Evolutionary conservation across 352 stramenopile species (phyloP).

Genomic region (Pythium plurisporium): DNA sequence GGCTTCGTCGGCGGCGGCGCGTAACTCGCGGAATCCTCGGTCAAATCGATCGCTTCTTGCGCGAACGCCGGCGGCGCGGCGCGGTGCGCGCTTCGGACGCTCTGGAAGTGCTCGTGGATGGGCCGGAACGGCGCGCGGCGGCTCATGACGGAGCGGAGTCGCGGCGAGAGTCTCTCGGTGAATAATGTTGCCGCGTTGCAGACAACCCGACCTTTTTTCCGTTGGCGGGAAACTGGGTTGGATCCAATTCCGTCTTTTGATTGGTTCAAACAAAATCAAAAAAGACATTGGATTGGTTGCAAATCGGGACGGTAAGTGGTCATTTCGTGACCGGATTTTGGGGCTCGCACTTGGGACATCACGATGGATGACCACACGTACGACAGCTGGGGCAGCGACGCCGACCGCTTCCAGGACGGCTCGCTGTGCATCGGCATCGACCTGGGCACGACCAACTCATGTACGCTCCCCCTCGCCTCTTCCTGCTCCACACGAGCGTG

Average conservation of each 20-base stretch:
- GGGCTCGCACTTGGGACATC: not conserved
- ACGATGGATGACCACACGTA: conserved; percentile 39
- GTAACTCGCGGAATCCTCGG: conserved; percentile 36
- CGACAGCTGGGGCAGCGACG: conserved; percentile 72
- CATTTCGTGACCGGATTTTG: not conserved
- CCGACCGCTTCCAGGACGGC: conserved; percentile 65
- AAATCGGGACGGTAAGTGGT: not conserved
- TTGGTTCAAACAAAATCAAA: conserved; percentile 2
- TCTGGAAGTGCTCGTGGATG: conserved; percentile 58
- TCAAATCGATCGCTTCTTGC: conserved; percentile 29
- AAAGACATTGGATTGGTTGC: not conserved
- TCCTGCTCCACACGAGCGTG: not conserved
- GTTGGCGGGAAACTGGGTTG: conserved; percentile 2
- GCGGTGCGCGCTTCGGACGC: conserved; percentile 15
- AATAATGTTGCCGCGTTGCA: too few relatives aligned
- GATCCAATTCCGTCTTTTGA: not conserved
- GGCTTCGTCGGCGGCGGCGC: not conserved
- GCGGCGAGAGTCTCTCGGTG: too few relatives aligned
- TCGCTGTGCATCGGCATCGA: conserved; percentile 97
- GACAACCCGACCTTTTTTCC: too few relatives aligned
- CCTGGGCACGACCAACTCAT: conserved; percentile 99
- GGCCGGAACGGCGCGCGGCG: conserved; percentile 34
- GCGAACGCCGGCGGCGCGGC: not conserved
- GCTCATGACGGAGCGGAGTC: too few relatives aligned
- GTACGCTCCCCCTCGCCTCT: conserved; percentile 31